phyloP scores from a whole-genome alignment of 2,329 filamentous ascomycete species.

The Calonectria honghensis region DNA sequence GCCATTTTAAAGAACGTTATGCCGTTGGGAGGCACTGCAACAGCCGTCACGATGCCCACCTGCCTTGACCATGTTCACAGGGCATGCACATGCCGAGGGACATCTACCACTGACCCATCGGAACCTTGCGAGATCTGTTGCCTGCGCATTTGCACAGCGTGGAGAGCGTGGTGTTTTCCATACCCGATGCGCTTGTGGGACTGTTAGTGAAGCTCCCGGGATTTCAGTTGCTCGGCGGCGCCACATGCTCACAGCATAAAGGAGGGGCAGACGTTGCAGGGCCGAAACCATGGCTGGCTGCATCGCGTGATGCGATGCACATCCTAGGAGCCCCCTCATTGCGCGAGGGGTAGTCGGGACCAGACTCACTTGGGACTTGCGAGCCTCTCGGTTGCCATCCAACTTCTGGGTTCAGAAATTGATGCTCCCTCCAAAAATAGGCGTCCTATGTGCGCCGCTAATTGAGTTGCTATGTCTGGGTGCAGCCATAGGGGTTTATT shows the following conservation, averaged over 20 bases:
- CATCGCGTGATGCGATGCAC: constrained; percentile 39
- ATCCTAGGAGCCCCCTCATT: constrained; percentile 13
- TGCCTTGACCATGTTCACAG: neutral
- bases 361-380: constrained; percentile 8
- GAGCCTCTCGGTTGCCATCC: neutral
- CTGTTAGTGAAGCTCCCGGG: constrained; percentile 3
- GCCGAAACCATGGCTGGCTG: constrained; percentile 30
- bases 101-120: neutral
- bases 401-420: neutral
- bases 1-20: neutral
- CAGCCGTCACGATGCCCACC: neutral
- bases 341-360: constrained; percentile 18
- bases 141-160: neutral
- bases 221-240: constrained; percentile 28
- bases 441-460: neutral
- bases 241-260: constrained; percentile 35
- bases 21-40: constrained; percentile 11
- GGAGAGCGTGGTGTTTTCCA: constrained; percentile 6
- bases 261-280: constrained; percentile 29
- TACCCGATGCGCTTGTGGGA: neutral
- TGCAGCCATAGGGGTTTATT: neutral
- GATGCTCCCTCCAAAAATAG: constrained; percentile 1
- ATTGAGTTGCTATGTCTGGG: neutral
- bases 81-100: neutral
- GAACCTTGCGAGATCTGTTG: neutral